Conservation (phyloP, 2,329 filamentous ascomycete species). For the Verticillium dahliae region DNA sequence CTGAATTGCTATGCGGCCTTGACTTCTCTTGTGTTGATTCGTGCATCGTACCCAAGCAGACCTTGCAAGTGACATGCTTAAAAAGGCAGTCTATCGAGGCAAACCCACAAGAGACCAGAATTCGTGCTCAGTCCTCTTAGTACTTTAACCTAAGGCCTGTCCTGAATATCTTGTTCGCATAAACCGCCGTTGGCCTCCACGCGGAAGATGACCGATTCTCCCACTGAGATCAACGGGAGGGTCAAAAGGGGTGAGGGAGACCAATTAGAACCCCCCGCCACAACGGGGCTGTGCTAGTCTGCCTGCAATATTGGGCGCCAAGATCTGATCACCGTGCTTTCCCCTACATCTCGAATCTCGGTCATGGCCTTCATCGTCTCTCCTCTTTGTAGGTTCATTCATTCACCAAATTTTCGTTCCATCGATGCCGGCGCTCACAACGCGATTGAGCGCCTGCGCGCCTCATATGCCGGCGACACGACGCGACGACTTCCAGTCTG, state of each 20-base stretch:
- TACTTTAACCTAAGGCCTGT: too few species aligned
- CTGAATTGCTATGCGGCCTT: too few species aligned
- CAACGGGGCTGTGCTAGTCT: background rate
- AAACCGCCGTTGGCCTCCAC: too few species aligned
- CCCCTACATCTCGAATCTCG: background rate
- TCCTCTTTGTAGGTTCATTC: background rate
- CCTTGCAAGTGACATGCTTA: too few species aligned
- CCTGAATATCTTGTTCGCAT: too few species aligned
- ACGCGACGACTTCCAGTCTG: background rate
- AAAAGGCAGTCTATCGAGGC: too few species aligned
- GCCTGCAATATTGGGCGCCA: background rate
- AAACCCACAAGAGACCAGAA: too few species aligned
- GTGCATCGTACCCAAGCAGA: too few species aligned
- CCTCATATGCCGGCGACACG: background rate
- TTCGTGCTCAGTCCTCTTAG: too few species aligned
- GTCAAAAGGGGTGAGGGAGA: background rate
- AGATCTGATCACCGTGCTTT: background rate
- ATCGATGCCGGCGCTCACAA: background rate
- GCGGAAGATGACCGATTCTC: background rate
- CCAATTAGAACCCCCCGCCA: background rate
- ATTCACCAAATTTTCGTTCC: background rate
- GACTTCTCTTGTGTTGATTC: too few species aligned
- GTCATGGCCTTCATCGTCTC: background rate
- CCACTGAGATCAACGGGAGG: background rate
- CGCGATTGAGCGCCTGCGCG: background rate